Base-by-base conservation (phyloP, 805 yeast species). In the Myxozyma udenii region DNA sequence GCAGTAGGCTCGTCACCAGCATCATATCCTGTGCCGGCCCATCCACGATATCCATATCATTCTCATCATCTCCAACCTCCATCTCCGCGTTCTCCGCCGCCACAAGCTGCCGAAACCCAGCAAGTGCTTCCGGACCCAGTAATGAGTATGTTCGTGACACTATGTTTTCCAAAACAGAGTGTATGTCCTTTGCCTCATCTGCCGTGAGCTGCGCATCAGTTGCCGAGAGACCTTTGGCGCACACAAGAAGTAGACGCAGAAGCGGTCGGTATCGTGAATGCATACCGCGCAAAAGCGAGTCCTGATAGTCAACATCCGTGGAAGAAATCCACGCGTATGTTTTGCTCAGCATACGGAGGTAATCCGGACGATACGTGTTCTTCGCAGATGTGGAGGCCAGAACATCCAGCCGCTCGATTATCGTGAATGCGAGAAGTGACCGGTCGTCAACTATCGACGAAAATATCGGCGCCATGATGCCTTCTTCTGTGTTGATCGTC, bases 351-450 rank as follows among this genome's bases (percentile, higher is more conserved):
- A 77, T 62, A 3, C 78, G 67, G 23, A 51, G 55, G 26, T 58
- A 62, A 42, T 64, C 70, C 5, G 64, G 60, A 16, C 28, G 4
- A 18, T 12, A 26, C 21, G 30, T 43, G 4, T 36, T 30, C 41
- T 19, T 44, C 35, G 56, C 60, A 4, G 61, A 44, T 23, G 62
- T 53, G 30, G 58, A 63, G 65, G 62, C 26, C 48, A 43, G 24
- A 60, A 44, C 33, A 49, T 46, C 40, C 58, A 39, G 14, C 4
- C 28, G 42, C 23, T 9, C 55, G 26, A 44, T 66, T 61, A 64
- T 71, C 65, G 80, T 75, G 69, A 89, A 74, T 52, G 85, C 74
- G 38, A 87, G 68, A 61, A 87, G 90, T 36, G 83, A 71, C 44
- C 95, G 76, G 46, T 78, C 85, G 42, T 78, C 74, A 59, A 75